These are phyloP conservation scores for Hamamelis virginiana DNA, from an alignment of 164 flowering plant species.

Conservation along the genomic window DNA sequence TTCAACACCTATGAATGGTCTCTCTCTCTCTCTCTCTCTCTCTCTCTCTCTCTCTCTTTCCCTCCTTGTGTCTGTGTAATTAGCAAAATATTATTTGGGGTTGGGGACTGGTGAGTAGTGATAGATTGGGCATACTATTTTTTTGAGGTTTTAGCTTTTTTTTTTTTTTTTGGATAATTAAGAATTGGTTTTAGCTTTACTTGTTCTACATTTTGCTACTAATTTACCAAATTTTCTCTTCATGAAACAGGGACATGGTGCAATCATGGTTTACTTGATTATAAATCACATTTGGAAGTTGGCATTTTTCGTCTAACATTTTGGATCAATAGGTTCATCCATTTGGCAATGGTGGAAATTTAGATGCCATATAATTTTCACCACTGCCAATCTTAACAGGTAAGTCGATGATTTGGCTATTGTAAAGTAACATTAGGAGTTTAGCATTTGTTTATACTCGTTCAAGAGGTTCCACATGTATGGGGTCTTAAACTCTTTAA, in stretches of 20 bases:
- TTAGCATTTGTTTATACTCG: background rate
- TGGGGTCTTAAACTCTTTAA: background rate
- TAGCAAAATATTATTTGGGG: too few relatives aligned
- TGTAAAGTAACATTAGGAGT: conserved; percentile 22
- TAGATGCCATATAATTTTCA: background rate
- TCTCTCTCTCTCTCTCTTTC: too few relatives aligned
- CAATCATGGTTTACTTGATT: background rate
- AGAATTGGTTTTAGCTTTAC: too few relatives aligned
- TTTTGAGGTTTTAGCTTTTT: too few relatives aligned
- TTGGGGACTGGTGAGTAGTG: too few relatives aligned
- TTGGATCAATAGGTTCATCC: background rate
- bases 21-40: background rate
- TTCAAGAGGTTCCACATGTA: background rate
- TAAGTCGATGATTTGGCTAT: conserved; percentile 53
- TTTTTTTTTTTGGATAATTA: too few relatives aligned
- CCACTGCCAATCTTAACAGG: conserved; percentile 12
- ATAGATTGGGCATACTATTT: background rate
- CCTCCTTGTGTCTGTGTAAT: too few relatives aligned
- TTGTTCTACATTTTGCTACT: background rate
- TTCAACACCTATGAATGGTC: conserved; percentile 12
- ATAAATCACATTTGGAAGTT: background rate
- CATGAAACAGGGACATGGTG: conserved; percentile 1
- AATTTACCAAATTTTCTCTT: background rate
- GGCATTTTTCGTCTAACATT: background rate
- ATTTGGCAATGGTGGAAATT: conserved; percentile 9